Percentiles rank a stretch among this genome's conserved stretches.
phyloP scores from a whole-genome alignment of 345 rosid species.

The Salix suchowensis region DNA sequence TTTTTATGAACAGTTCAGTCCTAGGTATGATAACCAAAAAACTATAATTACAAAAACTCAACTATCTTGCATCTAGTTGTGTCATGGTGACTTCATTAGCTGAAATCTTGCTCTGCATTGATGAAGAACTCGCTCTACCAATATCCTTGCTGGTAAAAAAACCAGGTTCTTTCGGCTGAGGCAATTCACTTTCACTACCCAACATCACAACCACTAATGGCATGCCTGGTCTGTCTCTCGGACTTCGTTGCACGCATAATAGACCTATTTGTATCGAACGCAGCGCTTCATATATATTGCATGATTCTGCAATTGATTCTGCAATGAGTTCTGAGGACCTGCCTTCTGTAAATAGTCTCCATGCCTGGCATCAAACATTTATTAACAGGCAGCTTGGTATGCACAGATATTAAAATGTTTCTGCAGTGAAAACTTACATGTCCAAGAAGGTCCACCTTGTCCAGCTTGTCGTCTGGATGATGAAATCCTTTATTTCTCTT shows the following conservation, averaged over 20 bases:
- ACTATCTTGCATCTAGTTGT: not conserved
- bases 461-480: not conserved
- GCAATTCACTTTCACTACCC: not conserved
- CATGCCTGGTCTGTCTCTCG: conserved; percentile 1
- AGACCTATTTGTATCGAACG: not conserved
- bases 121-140: not conserved
- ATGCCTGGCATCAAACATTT: not conserved
- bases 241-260: not conserved
- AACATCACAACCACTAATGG: not conserved
- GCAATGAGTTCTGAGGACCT: not conserved
- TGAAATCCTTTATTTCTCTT: conserved; percentile 7
- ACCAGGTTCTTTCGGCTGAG: conserved; percentile 5
- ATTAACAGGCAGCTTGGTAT: not conserved
- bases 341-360: not conserved
- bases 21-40: not conserved
- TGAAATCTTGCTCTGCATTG: not conserved
- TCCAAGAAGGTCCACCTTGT: conserved; percentile 11
- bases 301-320: not conserved
- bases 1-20: not conserved
- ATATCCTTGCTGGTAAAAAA: not conserved
- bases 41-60: not conserved
- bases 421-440: not conserved
- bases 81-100: not conserved
- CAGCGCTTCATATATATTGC: not conserved
- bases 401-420: not conserved